phyloP scores from a whole-genome alignment of 163 green algal species.

The Botryococcus braunii region DNA sequence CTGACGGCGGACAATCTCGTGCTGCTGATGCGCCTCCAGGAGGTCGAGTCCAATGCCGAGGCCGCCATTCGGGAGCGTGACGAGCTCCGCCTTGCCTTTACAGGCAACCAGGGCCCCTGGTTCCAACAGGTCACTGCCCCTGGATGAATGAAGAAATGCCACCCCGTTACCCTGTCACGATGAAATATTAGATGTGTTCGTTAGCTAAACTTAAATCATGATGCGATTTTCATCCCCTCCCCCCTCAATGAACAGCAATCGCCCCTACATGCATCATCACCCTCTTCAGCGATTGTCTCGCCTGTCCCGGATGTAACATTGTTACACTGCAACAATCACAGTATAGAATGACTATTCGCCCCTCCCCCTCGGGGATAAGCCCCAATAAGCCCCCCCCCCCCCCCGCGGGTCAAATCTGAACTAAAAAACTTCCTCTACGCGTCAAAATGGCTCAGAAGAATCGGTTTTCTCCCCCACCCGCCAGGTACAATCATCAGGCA shows the following conservation, averaged over 20 bases:
- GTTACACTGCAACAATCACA: too few species aligned
- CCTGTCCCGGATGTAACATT: too few species aligned
- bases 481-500: too few species aligned
- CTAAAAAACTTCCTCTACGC: too few species aligned
- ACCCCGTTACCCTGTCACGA: neutral
- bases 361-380: too few species aligned
- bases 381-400: too few species aligned
- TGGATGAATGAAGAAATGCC: neutral
- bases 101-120: conserved; percentile 53
- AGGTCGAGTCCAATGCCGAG: conserved; percentile 31
- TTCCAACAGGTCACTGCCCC: conserved; percentile 46
- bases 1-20: conserved; percentile 66
- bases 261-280: neutral
- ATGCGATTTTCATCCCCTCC: neutral
- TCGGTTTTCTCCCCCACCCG: too few species aligned
- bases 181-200: neutral
- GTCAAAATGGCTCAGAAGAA: too few species aligned
- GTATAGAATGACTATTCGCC: too few species aligned
- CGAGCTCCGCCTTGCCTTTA: conserved; percentile 36
- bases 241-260: neutral
- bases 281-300: neutral
- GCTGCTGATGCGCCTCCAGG: conserved; percentile 52
- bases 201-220: neutral
- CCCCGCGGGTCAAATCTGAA: too few species aligned
- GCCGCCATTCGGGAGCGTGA: conserved; percentile 18